Evolutionary conservation across 1,284 basidiomycete species (phyloP).

Genomic region (Ceratobasidium sp.): DNA sequence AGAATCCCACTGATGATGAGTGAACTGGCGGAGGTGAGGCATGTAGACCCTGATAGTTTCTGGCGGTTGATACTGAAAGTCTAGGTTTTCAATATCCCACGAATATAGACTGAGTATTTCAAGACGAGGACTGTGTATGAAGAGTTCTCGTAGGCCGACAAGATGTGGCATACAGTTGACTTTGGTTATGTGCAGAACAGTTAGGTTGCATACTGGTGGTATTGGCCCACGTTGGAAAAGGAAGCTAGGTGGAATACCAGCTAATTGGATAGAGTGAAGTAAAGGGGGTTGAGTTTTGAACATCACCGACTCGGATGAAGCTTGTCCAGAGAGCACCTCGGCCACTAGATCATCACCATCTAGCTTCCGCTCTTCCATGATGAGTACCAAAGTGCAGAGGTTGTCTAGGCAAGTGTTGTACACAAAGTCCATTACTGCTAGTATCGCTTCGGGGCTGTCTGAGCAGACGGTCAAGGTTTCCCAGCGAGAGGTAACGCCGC

Average conservation of each 20-base stretch:
- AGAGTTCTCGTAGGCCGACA: background rate
- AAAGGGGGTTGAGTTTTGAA: background rate
- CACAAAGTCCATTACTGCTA: constrained; percentile 2
- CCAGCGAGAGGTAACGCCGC: background rate
- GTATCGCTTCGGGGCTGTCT: background rate
- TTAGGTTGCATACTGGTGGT: background rate
- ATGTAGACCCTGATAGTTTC: background rate
- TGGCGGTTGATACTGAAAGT: background rate
- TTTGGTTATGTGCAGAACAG: background rate
- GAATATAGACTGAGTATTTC: background rate
- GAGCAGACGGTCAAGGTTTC: background rate
- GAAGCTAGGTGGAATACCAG: background rate
- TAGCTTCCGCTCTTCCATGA: background rate
- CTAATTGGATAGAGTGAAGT: background rate
- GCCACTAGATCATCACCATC: background rate
- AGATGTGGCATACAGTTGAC: background rate
- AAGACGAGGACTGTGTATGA: background rate
- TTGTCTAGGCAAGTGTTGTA: background rate
- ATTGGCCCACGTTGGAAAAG: background rate
- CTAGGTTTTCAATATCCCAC: background rate
- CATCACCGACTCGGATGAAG: background rate
- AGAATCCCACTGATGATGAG: no score
- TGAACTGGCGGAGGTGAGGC: background rate
- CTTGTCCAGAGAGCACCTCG: background rate
- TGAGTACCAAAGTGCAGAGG: background rate